Base-by-base conservation (phyloP, 257 asterid species). In the Ehretia macrophylla region DNA sequence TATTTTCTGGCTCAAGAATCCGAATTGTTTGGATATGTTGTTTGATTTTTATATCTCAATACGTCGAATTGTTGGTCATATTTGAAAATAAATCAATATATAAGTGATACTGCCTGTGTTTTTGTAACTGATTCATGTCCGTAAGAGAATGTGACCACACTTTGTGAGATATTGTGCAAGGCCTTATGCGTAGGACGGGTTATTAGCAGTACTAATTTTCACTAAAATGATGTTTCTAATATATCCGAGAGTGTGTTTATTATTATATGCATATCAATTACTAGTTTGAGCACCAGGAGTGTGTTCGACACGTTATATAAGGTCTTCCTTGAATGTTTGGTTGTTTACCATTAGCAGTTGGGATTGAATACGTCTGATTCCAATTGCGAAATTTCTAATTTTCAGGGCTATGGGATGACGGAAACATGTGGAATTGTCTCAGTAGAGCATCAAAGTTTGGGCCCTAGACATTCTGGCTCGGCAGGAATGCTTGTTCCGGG, bases 321-420 rank as follows among this genome's bases (percentile, higher is more conserved):
- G 1, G 6, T 21, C 17, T 14, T 21, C 32, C 8, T 11, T n/a
- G 11, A 22, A 23, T 20, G 38, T 14, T 52, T 23, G 17, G 10
- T 42, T 10, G 16, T 42, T 42, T 3, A 42, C 12, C 3, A 32
- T 20, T 21, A 22, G 10, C 10, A 14, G 27, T 50, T 45, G 44
- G 56, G 58, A 40, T 62, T 40, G 39, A 47, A 20, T 16, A n/a
- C 19, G 16, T 32, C 42, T 35, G 53, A 17, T 56, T 67, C 58
- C 63, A 55, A 69, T 48, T 62, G 8, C 48, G 32, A 11, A 49
- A 9, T 54, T 51, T 19, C 65, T 52, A 64, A 16, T 62, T 75
- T 76, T 71, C 80, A 93, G 97, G 97, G 97, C 46, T 93, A 85
- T 59, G 99, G 97, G 58, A 86, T 93, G 97, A 89, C 99, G 27